These are phyloP conservation scores for Hygrocybe punicea DNA, from an alignment of 768 basidiomycete genomes.

Conservation along the genomic window DNA sequence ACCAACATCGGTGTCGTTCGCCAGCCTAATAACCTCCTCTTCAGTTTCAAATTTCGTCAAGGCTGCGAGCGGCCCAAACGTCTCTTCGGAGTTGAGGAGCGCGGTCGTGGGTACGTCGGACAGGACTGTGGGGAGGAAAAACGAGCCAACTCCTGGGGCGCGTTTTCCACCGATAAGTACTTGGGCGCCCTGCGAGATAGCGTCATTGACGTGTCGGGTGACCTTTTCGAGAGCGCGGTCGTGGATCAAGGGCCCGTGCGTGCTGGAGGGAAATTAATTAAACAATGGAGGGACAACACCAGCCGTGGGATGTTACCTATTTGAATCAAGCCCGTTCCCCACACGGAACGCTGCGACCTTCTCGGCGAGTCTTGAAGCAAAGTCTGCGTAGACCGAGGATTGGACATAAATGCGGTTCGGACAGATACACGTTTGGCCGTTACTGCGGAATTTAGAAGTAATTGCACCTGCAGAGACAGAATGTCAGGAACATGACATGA, in stretches of 20 bases:
- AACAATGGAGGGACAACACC: too few species aligned
- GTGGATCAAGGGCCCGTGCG: slow-evolving; percentile 95
- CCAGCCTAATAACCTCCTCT: slow-evolving; percentile 83
- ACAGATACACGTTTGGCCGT: slow-evolving; percentile 84
- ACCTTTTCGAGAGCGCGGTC: slow-evolving; percentile 82
- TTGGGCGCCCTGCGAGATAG: slow-evolving; percentile 79
- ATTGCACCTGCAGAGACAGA: slow-evolving; percentile 51
- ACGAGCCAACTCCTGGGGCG: slow-evolving; percentile 49
- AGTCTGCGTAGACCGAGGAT: slow-evolving; percentile 86
- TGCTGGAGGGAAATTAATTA: slow-evolving; percentile 43
- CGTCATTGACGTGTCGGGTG: slow-evolving; percentile 80
- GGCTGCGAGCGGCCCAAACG: slow-evolving; percentile 90
- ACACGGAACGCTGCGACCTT: slow-evolving; percentile 80
- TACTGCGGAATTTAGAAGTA: slow-evolving; percentile 72
- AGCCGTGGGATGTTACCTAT: too few species aligned
- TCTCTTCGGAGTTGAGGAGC: slow-evolving; percentile 76
- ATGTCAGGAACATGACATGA: background rate
- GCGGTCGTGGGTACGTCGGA: slow-evolving; percentile 74
- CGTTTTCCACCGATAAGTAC: slow-evolving; percentile 86
- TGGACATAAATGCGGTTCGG: slow-evolving; percentile 94
- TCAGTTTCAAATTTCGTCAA: slow-evolving; percentile 90
- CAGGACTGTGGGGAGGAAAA: slow-evolving; percentile 87
- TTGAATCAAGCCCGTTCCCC: slow-evolving; percentile 80
- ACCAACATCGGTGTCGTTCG: slow-evolving; percentile 80
- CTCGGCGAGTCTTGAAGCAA: slow-evolving; percentile 81